A percentile compares a stretch with the other conserved stretches of the same genome.
phyloP scores from a whole-genome alignment of 2,329 filamentous ascomycete species.

The Ophiostoma montium region DNA sequence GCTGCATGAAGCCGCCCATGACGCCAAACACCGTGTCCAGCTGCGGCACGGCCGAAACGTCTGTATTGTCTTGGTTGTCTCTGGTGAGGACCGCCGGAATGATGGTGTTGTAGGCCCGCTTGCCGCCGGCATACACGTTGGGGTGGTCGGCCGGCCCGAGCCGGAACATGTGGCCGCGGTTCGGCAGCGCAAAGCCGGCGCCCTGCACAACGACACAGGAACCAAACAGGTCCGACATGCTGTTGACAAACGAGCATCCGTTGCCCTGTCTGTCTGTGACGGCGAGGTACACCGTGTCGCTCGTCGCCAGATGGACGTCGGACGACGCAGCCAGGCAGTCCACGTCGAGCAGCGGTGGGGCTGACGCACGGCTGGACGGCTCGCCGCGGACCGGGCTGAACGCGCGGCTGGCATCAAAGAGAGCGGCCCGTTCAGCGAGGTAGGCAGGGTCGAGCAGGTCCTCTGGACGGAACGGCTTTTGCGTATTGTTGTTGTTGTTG shows the following conservation, averaged over 20 bases:
- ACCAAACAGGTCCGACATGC: slow-evolving; percentile 76
- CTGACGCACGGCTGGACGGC: neutral
- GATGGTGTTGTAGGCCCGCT: slow-evolving; percentile 91
- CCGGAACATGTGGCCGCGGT: slow-evolving; percentile 74
- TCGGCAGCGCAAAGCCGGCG: slow-evolving; percentile 84
- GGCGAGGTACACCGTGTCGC: slow-evolving; percentile 88
- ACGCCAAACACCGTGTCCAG: slow-evolving; percentile 45
- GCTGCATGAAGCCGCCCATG: slow-evolving; percentile 97
- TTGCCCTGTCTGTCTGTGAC: slow-evolving; percentile 72
- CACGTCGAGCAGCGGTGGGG: neutral
- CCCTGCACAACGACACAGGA: slow-evolving; percentile 71
- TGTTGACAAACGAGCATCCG: slow-evolving; percentile 89
- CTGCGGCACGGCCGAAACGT: slow-evolving; percentile 20
- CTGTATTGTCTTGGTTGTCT: neutral
- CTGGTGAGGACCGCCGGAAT: slow-evolving; percentile 84
- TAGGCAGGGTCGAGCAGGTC: slow-evolving; percentile 54
- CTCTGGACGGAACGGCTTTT: slow-evolving; percentile 22
- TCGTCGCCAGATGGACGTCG: slow-evolving; percentile 30
- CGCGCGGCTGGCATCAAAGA: slow-evolving; percentile 45
- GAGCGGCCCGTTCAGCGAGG: slow-evolving; percentile 50
- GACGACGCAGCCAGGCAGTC: neutral
- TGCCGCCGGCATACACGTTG: slow-evolving; percentile 63
- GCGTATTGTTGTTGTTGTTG: too few species aligned
- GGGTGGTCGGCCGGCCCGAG: slow-evolving; percentile 52
- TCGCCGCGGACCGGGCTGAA: slow-evolving; percentile 34